Evolutionary conservation across 2,329 filamentous ascomycete genomes (phyloP).

Genomic region (Ophiosphaerella korrae): DNA sequence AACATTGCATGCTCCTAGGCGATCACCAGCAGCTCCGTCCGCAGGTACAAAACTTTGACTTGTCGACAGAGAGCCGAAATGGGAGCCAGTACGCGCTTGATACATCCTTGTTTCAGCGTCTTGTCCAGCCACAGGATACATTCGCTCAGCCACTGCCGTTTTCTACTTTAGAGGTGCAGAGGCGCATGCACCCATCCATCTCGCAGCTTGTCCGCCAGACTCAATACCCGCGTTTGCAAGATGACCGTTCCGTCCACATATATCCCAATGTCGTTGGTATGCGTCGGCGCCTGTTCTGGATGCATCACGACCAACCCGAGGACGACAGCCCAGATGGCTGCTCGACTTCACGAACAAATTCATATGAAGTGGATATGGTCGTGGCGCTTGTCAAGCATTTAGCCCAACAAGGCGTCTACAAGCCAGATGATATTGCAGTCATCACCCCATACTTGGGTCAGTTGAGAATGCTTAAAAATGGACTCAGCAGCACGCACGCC

Average conservation of each 20-base stretch:
- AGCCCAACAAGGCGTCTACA: conserved; percentile 67
- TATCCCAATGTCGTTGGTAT: conserved; percentile 61
- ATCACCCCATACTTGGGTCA: conserved; percentile 70
- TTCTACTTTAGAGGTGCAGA: conserved; percentile 59
- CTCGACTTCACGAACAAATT: conserved; percentile 58
- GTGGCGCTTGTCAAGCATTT: conserved; percentile 68
- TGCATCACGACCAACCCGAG: conserved; percentile 62
- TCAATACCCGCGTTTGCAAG: conserved; percentile 62
- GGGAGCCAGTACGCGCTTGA: too few species aligned
- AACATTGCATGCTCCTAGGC: conserved; percentile 52
- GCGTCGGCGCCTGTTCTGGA: conserved; percentile 62
- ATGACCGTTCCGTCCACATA: conserved; percentile 48
- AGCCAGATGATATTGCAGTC: conserved; percentile 67
- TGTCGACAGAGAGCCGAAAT: too few species aligned
- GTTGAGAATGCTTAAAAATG: conserved; percentile 56
- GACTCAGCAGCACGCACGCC: conserved; percentile 58
- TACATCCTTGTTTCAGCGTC: too few species aligned
- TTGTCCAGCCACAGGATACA: not conserved
- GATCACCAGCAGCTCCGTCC: too few species aligned
- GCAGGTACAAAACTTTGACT: too few species aligned
- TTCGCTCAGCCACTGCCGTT: conserved; percentile 28
- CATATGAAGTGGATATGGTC: conserved; percentile 68
- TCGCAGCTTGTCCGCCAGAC: conserved; percentile 62
- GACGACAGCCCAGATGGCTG: conserved; percentile 15
- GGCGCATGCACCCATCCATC: conserved; percentile 69